These are phyloP conservation scores for Rhizopogon rudus DNA, from an alignment of 768 basidiomycete species.

Conservation along the genomic window DNA sequence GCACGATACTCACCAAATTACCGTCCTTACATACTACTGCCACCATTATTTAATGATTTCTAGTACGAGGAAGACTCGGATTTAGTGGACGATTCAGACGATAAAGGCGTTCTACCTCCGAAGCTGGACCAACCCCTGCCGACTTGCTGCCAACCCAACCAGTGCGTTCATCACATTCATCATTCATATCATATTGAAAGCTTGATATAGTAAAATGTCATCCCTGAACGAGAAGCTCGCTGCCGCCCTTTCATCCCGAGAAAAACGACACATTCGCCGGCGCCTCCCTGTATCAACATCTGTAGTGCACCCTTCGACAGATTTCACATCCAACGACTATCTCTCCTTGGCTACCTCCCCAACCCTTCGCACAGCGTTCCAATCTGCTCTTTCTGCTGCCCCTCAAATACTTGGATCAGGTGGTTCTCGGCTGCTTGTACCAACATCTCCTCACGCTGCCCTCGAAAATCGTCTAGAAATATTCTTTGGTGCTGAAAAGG, in stretches of 20 bases:
- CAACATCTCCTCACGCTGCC: constrained; percentile 46
- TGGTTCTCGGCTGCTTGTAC: constrained; percentile 81
- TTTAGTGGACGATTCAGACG: no score
- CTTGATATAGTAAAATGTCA: constrained; percentile 12
- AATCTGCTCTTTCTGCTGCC: constrained; percentile 42
- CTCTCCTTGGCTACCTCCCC: constrained; percentile 70
- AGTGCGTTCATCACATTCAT: no score
- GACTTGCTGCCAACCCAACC: no score
- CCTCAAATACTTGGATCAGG: constrained; percentile 79
- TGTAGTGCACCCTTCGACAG: constrained; percentile 32
- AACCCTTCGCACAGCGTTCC: constrained; percentile 51
- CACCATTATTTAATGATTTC: no score
- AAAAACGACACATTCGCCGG: constrained; percentile 63
- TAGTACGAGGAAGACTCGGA: no score
- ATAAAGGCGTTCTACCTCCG: no score
- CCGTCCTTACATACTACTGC: no score
- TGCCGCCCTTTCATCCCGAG: constrained; percentile 58
- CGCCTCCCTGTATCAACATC: constrained; percentile 49
- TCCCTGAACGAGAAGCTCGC: constrained; percentile 36
- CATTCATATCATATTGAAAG: no score
- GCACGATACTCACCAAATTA: no score
- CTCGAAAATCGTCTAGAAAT: constrained; percentile 65
- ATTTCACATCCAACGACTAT: constrained; percentile 93
- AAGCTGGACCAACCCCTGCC: no score
- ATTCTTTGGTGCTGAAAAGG: constrained; percentile 61